Percentiles rank a stretch among this genome's conserved stretches.
Conservation (phyloP, 1,284 basidiomycete species). For the Apiotrichum mycotoxinovorans region DNA sequence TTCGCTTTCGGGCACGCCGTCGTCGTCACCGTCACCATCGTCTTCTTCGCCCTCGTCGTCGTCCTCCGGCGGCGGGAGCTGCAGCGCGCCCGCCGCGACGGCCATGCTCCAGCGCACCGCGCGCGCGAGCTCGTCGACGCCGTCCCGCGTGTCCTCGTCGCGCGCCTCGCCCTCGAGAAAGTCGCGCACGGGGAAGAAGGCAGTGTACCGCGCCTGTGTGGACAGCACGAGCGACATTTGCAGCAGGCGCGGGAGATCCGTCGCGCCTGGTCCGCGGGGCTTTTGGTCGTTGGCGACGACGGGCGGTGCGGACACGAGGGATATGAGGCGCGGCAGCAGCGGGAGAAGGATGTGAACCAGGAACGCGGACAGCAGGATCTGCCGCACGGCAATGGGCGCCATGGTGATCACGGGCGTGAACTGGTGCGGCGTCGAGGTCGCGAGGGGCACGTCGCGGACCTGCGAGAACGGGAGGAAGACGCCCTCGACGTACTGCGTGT, state of each 20-base stretch:
- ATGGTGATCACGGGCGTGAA: constrained; percentile 12
- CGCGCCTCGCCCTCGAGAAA: constrained; percentile 16
- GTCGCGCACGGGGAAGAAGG: constrained; percentile 32
- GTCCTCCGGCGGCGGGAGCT: not conserved
- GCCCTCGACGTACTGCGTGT: constrained; percentile 51
- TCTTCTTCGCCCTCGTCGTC: too few relatives aligned
- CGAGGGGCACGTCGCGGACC: constrained; percentile 33
- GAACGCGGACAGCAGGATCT: constrained; percentile 48
- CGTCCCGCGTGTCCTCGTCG: constrained; percentile 38
- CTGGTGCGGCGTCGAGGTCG: constrained; percentile 6
- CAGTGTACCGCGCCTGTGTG: constrained; percentile 44
- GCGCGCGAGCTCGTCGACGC: constrained; percentile 36
- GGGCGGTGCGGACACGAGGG: constrained; percentile 25
- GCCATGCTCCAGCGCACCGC: constrained; percentile 34
- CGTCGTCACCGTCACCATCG: too few relatives aligned
- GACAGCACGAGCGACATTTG: constrained; percentile 50
- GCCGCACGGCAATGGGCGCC: constrained; percentile 41
- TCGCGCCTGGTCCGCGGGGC: constrained; percentile 6
- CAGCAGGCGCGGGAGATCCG: constrained; percentile 41
- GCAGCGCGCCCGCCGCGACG: constrained; percentile 5
- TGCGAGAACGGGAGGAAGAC: constrained; percentile 53
- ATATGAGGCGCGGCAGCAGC: constrained; percentile 40
- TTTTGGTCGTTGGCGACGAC: too few relatives aligned
- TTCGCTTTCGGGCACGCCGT: not conserved
- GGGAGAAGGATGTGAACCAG: constrained; percentile 48